Evolutionary conservation across 2,329 filamentous ascomycete genomes (phyloP).

Genomic region (Pseudogymnoascus sp.): DNA sequence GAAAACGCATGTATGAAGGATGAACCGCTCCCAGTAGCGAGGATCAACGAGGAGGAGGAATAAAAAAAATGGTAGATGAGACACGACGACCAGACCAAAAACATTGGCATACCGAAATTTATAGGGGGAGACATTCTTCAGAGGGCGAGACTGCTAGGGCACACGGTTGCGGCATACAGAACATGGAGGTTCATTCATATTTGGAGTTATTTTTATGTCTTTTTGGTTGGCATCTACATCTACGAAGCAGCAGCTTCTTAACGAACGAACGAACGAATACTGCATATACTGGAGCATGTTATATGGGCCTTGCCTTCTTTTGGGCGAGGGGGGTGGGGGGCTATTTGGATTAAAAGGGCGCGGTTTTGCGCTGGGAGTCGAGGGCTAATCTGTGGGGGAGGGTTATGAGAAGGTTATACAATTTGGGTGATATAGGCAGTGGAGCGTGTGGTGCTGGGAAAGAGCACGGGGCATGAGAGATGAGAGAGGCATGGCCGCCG

Average conservation of each 20-base stretch:
- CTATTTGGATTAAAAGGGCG: neutral
- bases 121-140: neutral
- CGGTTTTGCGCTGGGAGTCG: neutral
- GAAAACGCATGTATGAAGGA: conserved; percentile 95
- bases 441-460: neutral
- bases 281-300: conserved; percentile 3
- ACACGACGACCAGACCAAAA: conserved; percentile 8
- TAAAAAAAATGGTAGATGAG: conserved; percentile 16
- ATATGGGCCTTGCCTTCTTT: neutral
- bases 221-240: neutral
- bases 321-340: neutral
- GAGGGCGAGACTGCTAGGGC: neutral
- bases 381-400: neutral
- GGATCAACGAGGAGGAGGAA: conserved; percentile 28
- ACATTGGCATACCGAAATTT: neutral
- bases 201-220: neutral
- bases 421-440: neutral
- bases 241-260: neutral
- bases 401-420: neutral
- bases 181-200: neutral
- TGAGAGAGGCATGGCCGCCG: neutral
- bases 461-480: neutral
- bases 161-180: neutral
- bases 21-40: conserved; percentile 50
- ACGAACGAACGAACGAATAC: neutral